Conservation (phyloP, 2,329 filamentous ascomycete species). For the Whalleya microplaca region DNA sequence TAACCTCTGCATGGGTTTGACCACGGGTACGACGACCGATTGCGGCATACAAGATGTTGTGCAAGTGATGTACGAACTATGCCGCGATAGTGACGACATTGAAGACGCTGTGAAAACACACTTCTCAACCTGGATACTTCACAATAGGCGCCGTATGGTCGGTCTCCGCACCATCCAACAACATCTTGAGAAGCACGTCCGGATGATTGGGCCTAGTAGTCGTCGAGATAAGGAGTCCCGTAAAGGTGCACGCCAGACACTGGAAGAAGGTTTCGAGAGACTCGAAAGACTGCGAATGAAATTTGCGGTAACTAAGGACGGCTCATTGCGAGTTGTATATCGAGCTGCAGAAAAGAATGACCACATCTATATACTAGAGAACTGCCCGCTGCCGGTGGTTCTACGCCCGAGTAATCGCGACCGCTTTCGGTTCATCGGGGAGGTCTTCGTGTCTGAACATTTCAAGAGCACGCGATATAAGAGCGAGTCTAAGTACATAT, state of each 20-base stretch:
- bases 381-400: constrained; percentile 15
- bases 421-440: too few relatives aligned
- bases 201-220: not conserved
- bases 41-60: too few relatives aligned
- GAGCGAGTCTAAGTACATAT: too few relatives aligned
- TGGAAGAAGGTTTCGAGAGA: constrained; percentile 7
- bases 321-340: not conserved
- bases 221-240: not conserved
- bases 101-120: not conserved
- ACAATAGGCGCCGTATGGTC: not conserved
- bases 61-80: too few relatives aligned
- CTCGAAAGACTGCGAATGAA: constrained; percentile 12
- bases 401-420: not conserved
- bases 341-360: not conserved
- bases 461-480: too few relatives aligned
- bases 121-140: not conserved
- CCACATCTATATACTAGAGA: constrained; percentile 7
- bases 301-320: constrained; percentile 1
- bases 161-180: not conserved
- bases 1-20: too few relatives aligned
- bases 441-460: too few relatives aligned
- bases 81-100: too few relatives aligned
- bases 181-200: not conserved
- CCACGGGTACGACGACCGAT: too few relatives aligned
- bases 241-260: not conserved